Conservation (phyloP, 2,329 filamentous ascomycete genomes). For the Conoideocrella luteorostrata region DNA sequence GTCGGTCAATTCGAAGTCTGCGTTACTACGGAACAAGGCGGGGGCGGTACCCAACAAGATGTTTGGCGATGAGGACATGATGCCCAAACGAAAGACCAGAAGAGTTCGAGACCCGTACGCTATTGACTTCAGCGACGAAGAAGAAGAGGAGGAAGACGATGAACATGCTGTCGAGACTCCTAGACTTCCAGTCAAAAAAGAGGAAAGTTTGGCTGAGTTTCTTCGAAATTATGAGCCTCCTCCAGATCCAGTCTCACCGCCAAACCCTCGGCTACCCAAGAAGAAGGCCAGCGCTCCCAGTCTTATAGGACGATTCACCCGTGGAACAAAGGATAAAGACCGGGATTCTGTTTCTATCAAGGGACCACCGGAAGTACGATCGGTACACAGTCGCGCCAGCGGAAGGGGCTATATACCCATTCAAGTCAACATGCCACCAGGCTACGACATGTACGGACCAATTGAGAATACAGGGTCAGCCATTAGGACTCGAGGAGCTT, state of each 20-base stretch:
- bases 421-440: constrained; percentile 41
- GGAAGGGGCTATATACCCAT: constrained; percentile 45
- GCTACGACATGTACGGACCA: constrained; percentile 35
- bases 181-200: constrained; percentile 36
- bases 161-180: constrained; percentile 37
- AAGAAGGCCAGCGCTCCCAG: constrained; percentile 60
- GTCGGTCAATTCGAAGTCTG: constrained; percentile 69
- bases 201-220: constrained; percentile 70
- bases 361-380: constrained; percentile 15
- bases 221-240: constrained; percentile 64
- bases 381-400: constrained; percentile 32
- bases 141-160: constrained; percentile 52
- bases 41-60: constrained; percentile 23
- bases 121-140: constrained; percentile 67
- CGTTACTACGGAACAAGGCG: constrained; percentile 47
- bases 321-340: constrained; percentile 18
- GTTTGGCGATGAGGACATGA: constrained; percentile 46
- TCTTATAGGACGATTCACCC: constrained; percentile 53
- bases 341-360: constrained; percentile 22
- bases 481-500: constrained; percentile 15
- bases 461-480: constrained; percentile 14
- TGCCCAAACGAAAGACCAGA: constrained; percentile 67
- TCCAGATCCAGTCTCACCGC: constrained; percentile 34
- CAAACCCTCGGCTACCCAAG: constrained; percentile 38
- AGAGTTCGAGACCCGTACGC: constrained; percentile 85